Percentiles rank a stretch among this genome's conserved stretches.
Evolutionary conservation across 371 early-diverging fungal species (phyloP).

Genomic region (Capillidium heterosporum): DNA sequence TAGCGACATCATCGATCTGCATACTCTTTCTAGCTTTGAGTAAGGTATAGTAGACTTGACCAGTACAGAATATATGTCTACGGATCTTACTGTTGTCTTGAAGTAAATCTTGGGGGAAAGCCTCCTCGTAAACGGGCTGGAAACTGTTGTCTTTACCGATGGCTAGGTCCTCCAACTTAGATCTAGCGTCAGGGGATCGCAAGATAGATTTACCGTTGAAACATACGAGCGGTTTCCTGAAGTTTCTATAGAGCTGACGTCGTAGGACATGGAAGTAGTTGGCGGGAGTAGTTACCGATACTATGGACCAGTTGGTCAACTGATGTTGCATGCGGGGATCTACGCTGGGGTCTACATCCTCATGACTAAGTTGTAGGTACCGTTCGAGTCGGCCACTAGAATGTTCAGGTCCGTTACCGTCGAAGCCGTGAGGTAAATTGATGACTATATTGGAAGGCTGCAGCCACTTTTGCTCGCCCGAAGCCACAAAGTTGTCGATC

Average conservation of each 20-base stretch:
- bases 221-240: constrained; percentile 83
- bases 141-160: constrained; percentile 27
- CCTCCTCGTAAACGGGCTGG: constrained; percentile 54
- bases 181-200: constrained; percentile 30
- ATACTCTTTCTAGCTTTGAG: constrained; percentile 48
- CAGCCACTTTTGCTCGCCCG: constrained; percentile 87
- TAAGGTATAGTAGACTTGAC: constrained; percentile 84
- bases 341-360: constrained; percentile 27
- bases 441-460: constrained; percentile 76
- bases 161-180: not conserved
- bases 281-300: constrained; percentile 83
- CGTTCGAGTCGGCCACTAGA: constrained; percentile 76
- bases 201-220: constrained; percentile 66
- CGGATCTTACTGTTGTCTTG: constrained; percentile 19
- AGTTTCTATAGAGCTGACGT: constrained; percentile 69
- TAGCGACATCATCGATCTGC: constrained; percentile 49
- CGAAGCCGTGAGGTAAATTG: constrained; percentile 90
- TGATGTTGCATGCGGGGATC: constrained; percentile 13
- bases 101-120: constrained; percentile 63
- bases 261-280: constrained; percentile 91
- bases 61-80: constrained; percentile 16
- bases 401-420: constrained; percentile 95
- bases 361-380: constrained; percentile 79
- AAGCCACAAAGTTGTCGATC: constrained; percentile 75
- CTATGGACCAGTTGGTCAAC: constrained; percentile 83